Evolutionary conservation across 495 filamentous ascomycete species (phyloP).

Genomic region (Pyronema omphalodes): DNA sequence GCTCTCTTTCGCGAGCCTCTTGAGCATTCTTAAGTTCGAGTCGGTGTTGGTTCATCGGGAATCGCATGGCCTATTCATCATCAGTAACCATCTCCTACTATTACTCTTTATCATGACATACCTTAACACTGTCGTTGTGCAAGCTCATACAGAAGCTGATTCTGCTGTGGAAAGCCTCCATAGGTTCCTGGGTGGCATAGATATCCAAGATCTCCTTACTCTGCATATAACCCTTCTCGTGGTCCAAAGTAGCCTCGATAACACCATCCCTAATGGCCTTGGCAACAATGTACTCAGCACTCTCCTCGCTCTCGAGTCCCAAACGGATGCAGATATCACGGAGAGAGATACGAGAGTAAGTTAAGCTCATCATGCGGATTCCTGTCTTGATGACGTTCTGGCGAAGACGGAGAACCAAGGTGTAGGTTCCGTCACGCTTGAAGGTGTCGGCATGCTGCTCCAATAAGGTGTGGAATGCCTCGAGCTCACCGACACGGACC

Average conservation of each 20-base stretch:
- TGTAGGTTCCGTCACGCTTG: conserved; percentile 86
- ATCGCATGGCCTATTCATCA: conserved; percentile 66
- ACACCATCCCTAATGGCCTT: conserved; percentile 97
- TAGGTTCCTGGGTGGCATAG: conserved; percentile 87
- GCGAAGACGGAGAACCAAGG: conserved; percentile 75
- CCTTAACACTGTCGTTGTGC: conserved; percentile 96
- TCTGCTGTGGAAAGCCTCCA: conserved; percentile 90
- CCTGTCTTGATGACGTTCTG: conserved; percentile 99
- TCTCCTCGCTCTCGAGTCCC: conserved; percentile 82
- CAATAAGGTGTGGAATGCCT: conserved; percentile 73
- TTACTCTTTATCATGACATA: conserved; percentile 27
- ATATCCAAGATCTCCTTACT: conserved; percentile 90
- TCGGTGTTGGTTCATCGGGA: conserved; percentile 98
- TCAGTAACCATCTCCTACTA: conserved; percentile 3
- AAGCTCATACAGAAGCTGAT: conserved; percentile 77
- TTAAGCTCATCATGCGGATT: conserved; percentile 95
- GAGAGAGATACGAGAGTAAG: conserved; percentile 92
- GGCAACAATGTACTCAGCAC: conserved; percentile 94
- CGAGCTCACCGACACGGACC: conserved; percentile 83
- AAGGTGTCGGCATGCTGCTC: conserved; percentile 64
- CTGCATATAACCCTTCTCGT: conserved; percentile 94
- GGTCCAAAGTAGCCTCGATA: conserved; percentile 86
- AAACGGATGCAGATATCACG: conserved; percentile 93
- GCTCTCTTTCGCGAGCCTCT: conserved; percentile 85
- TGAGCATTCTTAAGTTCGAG: conserved; percentile 94